phyloP scores from a whole-genome alignment of 495 filamentous ascomycete species.

The Aspergillus leporis region DNA sequence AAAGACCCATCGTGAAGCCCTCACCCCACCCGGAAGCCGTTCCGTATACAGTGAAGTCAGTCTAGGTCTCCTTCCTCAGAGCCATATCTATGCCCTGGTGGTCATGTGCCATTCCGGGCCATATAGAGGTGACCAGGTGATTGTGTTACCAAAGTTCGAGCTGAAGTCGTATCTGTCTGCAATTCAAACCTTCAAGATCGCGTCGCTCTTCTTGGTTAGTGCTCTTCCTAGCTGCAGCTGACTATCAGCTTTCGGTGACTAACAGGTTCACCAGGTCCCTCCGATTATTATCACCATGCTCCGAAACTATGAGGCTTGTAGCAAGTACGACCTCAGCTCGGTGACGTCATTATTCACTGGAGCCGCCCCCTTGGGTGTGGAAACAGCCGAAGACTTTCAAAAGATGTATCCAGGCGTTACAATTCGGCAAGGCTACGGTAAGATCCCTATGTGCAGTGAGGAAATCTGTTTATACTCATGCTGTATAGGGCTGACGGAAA shows the following conservation, averaged over 20 bases:
- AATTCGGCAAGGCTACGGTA: slow-evolving; percentile 82
- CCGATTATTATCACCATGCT: slow-evolving; percentile 84
- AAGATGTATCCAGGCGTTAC: slow-evolving; percentile 63
- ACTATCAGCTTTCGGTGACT: neutral
- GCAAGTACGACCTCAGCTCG: slow-evolving; percentile 74
- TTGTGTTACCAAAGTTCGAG: slow-evolving; percentile 87
- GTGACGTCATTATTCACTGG: slow-evolving; percentile 71
- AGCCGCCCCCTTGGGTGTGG: slow-evolving; percentile 78
- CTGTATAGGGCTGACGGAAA: slow-evolving; percentile 73
- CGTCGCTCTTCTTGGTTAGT: slow-evolving; percentile 64
- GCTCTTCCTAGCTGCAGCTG: too few species aligned
- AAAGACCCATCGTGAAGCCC: slow-evolving; percentile 38
- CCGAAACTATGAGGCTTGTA: slow-evolving; percentile 60
- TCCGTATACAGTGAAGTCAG: slow-evolving; percentile 54
- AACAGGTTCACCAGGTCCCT: slow-evolving; percentile 57
- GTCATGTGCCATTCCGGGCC: slow-evolving; percentile 68
- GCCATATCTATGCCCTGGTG: slow-evolving; percentile 84
- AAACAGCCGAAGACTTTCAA: slow-evolving; percentile 70
- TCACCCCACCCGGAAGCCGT: slow-evolving; percentile 35
- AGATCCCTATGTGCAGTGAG: slow-evolving; percentile 6
- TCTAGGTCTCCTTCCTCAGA: slow-evolving; percentile 78
- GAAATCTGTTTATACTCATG: slow-evolving; percentile 12
- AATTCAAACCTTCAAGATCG: slow-evolving; percentile 75
- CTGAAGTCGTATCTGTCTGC: slow-evolving; percentile 61
- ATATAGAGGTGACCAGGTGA: slow-evolving; percentile 75